Evolutionary conservation across 192 early-diverging fungal genomes (phyloP), one percentile per base, ranked within the genome.

Genomic region (Helicostylum pulchrum): DNA sequence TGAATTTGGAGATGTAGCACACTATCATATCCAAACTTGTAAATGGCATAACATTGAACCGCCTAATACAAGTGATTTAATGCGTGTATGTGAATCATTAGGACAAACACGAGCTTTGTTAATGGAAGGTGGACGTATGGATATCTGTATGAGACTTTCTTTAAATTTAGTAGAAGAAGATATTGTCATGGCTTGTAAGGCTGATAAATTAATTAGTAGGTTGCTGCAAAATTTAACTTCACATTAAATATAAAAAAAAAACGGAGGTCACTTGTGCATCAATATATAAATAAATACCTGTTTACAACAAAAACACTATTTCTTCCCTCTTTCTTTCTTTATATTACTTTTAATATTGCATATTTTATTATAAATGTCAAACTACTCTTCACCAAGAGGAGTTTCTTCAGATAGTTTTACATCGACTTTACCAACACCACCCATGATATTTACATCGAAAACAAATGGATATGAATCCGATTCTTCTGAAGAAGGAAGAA

Each of bases 161-260:
- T 73, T 96, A 36, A 88, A 87, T 62, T 78, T 92, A 12, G 80
- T 77, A 14, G 91, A 93, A 51, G 86, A 88, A 32, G 92, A 94
- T 71, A 80, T 94, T n/a, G 77, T 91, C 0, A 83, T 89, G 71
- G 91, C 91, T 0, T 76, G 92, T 6, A 81, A 83, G 8, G 65
- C 77, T 0, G 90, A 92, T 56, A 72, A 78, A 12, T 52, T 89
- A 39, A 83, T 91, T 69, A 74, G 73, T 52, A 83, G 74, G 48
- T 50, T 76, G n/a, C 20, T 76, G 4, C 62, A 65, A 77, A 69
- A 39, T 39, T 39, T 39, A 39, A 39, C 36, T 39, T 39, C 9
- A 39, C 36, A 39, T 6, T 39, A 39, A 39, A 36, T 36, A 36
- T 7, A 36, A 36, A 36, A 5, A 36, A 39, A 39, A 39, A 39